phyloP scores from a whole-genome alignment of 2,329 filamentous ascomycete genomes.

The Colletotrichum magnum region DNA sequence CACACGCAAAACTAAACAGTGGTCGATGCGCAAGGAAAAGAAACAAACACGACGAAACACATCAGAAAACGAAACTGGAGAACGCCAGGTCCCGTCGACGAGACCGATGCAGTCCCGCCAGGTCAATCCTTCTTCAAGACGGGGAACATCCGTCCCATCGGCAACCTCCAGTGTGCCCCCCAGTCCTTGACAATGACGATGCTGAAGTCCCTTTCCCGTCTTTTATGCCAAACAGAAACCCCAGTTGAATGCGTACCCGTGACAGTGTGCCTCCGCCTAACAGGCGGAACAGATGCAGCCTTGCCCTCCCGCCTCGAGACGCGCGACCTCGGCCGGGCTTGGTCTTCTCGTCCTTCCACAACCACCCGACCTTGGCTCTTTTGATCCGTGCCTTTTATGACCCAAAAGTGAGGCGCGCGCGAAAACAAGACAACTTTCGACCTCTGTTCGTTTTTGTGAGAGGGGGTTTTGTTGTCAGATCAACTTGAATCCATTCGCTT shows the following conservation, averaged over 20 bases:
- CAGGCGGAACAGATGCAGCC: slow-evolving; percentile 32
- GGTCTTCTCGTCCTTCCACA: neutral
- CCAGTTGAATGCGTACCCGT: slow-evolving; percentile 36
- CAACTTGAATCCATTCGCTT: slow-evolving; percentile 33
- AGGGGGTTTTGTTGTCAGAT: slow-evolving; percentile 7
- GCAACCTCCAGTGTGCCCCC: slow-evolving; percentile 4
- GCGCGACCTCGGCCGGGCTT: slow-evolving; percentile 8
- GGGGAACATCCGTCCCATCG: neutral
- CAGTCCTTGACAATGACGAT: slow-evolving; percentile 16
- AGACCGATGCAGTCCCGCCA: slow-evolving; percentile 1
- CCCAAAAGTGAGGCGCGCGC: slow-evolving; percentile 23
- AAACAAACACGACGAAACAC: slow-evolving; percentile 5
- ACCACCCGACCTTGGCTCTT: slow-evolving; percentile 3
- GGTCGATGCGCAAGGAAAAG: slow-evolving; percentile 1
- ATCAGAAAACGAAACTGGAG: slow-evolving; percentile 20
- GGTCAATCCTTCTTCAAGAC: slow-evolving; percentile 15
- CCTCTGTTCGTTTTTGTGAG: slow-evolving; percentile 11
- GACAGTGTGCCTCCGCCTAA: slow-evolving; percentile 18
- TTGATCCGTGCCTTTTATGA: slow-evolving; percentile 22
- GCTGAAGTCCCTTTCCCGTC: slow-evolving; percentile 29
- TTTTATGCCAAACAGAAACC: slow-evolving; percentile 37
- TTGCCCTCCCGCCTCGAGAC: slow-evolving; percentile 16
- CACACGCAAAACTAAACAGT: neutral
- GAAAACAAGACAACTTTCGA: slow-evolving; percentile 3
- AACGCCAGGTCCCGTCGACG: slow-evolving; percentile 11